Base-by-base conservation (phyloP, 2,329 filamentous ascomycete genomes). In the Stemphylium beticola region DNA sequence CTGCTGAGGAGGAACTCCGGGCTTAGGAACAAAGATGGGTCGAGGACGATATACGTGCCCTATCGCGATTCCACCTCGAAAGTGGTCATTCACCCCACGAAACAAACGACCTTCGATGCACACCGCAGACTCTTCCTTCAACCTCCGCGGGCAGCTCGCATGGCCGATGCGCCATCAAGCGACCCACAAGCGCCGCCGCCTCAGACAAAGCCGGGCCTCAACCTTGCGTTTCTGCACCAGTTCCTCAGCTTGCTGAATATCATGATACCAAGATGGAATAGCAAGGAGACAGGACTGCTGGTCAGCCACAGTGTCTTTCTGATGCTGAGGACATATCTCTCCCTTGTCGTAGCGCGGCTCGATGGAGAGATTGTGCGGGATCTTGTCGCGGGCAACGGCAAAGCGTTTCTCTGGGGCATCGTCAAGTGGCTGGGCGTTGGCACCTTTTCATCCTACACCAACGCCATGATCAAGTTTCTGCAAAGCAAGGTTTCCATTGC, bases 401-500 rank as follows among this genome's bases (percentile, higher is more conserved):
- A 87, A 67, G 84, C 86, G 0, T 99, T 99, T 73, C 79, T 95
- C 8, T 90, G 88, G 86, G 95, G 95, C 5, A 89, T 99, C 41
- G 74, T 88, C 43, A 97, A 98, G 82, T 99, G 95, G 95, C 92
- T 93, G 62, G 92, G 93, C 3, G 88, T 99, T 32, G 95, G 95
- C 37, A 91, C 90, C 2, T 87, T 98, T 60, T 93, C 93, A 8
- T 96, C 93, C 0, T 99, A 99, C 72, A 97, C 93, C 45, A 99
- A 99, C 75, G 92, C 93, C 49, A 97, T 96, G 90, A 99, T 99
- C 82, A 98, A 98, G 76, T 99, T 91, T 77, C 83, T 99, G 59
- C 93, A 99, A 77, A 93, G 91, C 45, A 99, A 99, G 79, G 92
- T 99, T 49, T 96, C 93, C 6, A 99, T 99, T 63, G 93, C 96